phyloP scores from a whole-genome alignment of 1,139 yeast species.

The Protomyces gravidus region DNA sequence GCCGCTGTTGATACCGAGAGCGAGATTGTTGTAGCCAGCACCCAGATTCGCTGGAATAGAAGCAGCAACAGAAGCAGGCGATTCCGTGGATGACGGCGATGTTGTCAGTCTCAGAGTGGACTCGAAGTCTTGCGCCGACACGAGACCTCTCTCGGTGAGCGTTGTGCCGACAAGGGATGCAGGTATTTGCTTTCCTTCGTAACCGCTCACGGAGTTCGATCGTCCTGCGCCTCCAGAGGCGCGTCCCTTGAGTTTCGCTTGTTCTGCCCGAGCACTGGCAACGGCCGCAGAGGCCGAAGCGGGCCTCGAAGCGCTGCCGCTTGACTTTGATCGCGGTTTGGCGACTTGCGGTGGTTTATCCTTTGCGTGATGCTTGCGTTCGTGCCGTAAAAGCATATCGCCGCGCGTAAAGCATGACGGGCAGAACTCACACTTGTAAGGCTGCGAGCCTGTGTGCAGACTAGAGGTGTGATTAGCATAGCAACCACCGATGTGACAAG shows the following conservation, averaged over 20 bases:
- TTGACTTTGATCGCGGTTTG: not conserved
- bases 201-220: not conserved
- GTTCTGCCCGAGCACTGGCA: not conserved
- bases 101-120: not conserved
- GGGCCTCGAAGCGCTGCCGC: not conserved
- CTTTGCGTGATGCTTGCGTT: slow-evolving; percentile 1
- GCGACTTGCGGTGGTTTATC: not conserved
- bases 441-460: not conserved
- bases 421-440: slow-evolving; percentile 1
- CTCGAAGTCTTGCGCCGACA: not conserved
- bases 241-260: not conserved
- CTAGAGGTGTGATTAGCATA: not conserved
- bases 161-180: not conserved
- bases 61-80: not conserved
- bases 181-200: not conserved
- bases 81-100: not conserved
- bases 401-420: not conserved
- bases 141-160: not conserved
- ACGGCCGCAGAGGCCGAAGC: not conserved
- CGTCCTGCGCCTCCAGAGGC: not conserved
- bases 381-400: not conserved
- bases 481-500: not conserved
- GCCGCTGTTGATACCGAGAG: not conserved
- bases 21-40: not conserved
- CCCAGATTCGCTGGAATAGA: not conserved